phyloP scores from a whole-genome alignment of 106 monocot genomes.

The Allium cepa region DNA sequence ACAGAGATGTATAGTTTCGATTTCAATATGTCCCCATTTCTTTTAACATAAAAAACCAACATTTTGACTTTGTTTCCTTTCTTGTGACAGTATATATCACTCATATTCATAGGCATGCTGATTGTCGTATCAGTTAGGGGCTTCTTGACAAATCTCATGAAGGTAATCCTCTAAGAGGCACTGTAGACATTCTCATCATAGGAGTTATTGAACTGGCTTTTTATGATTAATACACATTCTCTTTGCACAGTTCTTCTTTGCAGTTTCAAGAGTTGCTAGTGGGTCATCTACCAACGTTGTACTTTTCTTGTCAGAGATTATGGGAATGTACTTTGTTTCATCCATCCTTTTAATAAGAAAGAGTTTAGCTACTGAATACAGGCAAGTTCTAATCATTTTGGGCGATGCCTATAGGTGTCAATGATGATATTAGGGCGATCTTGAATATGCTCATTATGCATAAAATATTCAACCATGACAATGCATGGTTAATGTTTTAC shows the following conservation, averaged over 20 bases:
- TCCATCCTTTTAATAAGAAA: conserved; percentile 93
- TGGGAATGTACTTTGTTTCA: conserved; percentile 99
- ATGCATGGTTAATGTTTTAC: too few relatives aligned
- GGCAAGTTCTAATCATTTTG: conserved; percentile 29
- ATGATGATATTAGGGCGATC: too few relatives aligned
- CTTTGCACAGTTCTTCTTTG: conserved; percentile 93
- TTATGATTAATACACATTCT: neutral
- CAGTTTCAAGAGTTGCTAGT: conserved; percentile 88
- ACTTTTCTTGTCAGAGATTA: conserved; percentile 95
- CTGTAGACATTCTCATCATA: neutral
- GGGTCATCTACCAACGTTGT: conserved; percentile 94
- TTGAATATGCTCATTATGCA: too few relatives aligned
- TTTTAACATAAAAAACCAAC: neutral
- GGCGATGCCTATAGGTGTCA: neutral
- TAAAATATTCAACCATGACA: too few relatives aligned
- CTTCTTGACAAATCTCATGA: conserved; percentile 93
- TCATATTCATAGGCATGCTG: conserved; percentile 97
- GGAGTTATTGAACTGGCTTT: neutral
- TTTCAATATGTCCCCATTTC: neutral
- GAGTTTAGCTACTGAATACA: conserved; percentile 94
- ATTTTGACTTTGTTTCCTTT: neutral
- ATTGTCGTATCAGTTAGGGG: conserved; percentile 91
- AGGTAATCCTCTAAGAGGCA: conserved; percentile 39
- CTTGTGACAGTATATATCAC: conserved; percentile 75
- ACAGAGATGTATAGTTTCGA: neutral